A percentile compares a stretch with the other conserved stretches of the same genome.
Conservation (phyloP, 208 protist genomes). For the Acanthamoeba castellanii region DNA sequence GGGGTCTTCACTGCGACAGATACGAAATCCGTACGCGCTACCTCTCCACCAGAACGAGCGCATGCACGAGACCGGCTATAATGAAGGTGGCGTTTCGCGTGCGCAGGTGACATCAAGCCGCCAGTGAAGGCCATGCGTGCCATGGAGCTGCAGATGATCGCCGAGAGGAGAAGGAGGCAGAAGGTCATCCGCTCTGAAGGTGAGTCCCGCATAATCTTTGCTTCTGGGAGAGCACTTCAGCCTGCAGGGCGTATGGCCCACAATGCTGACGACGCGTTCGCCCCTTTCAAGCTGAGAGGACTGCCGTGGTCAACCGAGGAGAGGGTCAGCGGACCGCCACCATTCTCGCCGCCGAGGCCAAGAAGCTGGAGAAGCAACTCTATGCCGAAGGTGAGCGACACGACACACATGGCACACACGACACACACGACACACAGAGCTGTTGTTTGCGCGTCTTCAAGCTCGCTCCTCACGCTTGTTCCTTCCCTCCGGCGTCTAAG, state of each 20-base stretch:
- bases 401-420: too few species aligned
- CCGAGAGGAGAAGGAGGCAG: conserved; percentile 96
- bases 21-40: conserved; percentile 94
- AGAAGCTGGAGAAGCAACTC: conserved; percentile 84
- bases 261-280: too few species aligned
- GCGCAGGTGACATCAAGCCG: conserved; percentile 93
- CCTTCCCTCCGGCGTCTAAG: conserved; percentile 20
- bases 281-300: conserved; percentile 83
- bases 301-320: conserved; percentile 93
- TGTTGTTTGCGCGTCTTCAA: neutral
- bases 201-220: neutral
- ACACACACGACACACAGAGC: too few species aligned
- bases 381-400: neutral
- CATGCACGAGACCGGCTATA: too few species aligned
- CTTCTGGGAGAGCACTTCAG: neutral
- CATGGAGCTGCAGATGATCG: conserved; percentile 97
- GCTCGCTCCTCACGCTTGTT: neutral
- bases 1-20: conserved; percentile 96
- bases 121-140: conserved; percentile 94
- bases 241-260: too few species aligned
- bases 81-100: neutral
- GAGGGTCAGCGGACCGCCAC: conserved; percentile 92
- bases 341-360: conserved; percentile 93
- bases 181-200: conserved; percentile 96
- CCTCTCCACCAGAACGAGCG: too few species aligned